A percentile compares a stretch with the other conserved stretches of the same genome.
Evolutionary conservation across 1,284 basidiomycete genomes (phyloP).

Genomic region (Sanguinoderma infundibulare): DNA sequence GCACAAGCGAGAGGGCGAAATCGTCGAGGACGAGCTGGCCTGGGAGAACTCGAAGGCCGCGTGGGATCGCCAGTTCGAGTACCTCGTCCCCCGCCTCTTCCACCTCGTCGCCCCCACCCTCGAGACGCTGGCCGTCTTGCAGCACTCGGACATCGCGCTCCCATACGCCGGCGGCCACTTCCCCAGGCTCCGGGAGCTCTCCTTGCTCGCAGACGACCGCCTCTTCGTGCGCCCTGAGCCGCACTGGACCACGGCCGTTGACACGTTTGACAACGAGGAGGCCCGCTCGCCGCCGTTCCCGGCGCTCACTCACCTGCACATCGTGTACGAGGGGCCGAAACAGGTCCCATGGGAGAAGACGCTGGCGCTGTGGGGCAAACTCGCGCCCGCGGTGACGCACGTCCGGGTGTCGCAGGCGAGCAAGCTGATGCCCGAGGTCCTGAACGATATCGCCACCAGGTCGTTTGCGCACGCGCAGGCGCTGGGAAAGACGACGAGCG

Average conservation of each 20-base stretch:
- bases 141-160: slow-evolving; percentile 8
- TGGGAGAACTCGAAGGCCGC: slow-evolving; percentile 19
- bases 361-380: slow-evolving; percentile 13
- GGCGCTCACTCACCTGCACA: slow-evolving; percentile 20
- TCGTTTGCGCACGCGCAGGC: slow-evolving; percentile 1
- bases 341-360: slow-evolving; percentile 17
- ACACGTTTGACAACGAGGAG: background rate
- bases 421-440: slow-evolving; percentile 17
- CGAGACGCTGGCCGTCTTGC: slow-evolving; percentile 14
- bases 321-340: slow-evolving; percentile 20
- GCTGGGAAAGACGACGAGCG: background rate
- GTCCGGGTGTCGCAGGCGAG: slow-evolving; percentile 20
- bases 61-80: slow-evolving; percentile 22
- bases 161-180: slow-evolving; percentile 11
- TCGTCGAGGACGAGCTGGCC: slow-evolving; percentile 13
- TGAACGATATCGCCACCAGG: slow-evolving; percentile 3
- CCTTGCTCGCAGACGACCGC: slow-evolving; percentile 16
- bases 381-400: slow-evolving; percentile 18
- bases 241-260: background rate
- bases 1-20: slow-evolving; percentile 8
- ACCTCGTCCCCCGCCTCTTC: slow-evolving; percentile 18
- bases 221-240: slow-evolving; percentile 12
- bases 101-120: slow-evolving; percentile 20
- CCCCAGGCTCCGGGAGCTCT: slow-evolving; percentile 15
- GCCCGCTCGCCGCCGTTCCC: slow-evolving; percentile 8